Evolutionary conservation across 2,329 filamentous ascomycete genomes (phyloP).

Genomic region (Aulographum hederae): DNA sequence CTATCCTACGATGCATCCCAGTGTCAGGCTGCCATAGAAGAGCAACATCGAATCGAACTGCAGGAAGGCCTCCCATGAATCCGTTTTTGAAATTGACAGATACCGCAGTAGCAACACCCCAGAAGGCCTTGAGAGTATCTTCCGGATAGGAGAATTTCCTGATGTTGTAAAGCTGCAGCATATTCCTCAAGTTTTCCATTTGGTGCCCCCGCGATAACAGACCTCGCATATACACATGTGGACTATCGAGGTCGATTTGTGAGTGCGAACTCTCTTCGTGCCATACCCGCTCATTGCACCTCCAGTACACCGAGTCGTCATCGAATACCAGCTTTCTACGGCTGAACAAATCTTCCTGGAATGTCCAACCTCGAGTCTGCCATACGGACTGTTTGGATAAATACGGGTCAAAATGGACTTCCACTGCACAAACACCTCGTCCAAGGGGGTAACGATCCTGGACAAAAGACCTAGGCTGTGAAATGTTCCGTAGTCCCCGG

Average conservation of each 20-base stretch:
- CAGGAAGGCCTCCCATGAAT: conserved; percentile 9
- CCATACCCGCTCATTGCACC: too few species aligned
- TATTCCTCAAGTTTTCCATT: too few species aligned
- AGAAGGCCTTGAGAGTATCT: conserved; percentile 9
- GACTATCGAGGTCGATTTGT: too few species aligned
- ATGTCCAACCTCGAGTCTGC: neutral
- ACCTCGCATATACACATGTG: too few species aligned
- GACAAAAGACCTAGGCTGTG: neutral
- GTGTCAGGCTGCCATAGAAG: conserved; percentile 7
- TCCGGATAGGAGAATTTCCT: conserved; percentile 8
- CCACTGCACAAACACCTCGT: neutral
- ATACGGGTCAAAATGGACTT: neutral
- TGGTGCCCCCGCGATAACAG: too few species aligned
- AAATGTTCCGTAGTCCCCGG: neutral
- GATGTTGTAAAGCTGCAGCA: too few species aligned
- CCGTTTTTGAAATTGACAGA: conserved; percentile 6
- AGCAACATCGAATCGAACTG: conserved; percentile 9
- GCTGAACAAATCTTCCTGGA: conserved; percentile 1
- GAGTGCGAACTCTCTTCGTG: too few species aligned
- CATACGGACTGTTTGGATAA: neutral
- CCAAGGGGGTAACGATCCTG: neutral
- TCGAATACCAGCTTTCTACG: conserved; percentile 1
- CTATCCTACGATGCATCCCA: neutral
- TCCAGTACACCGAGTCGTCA: neutral
- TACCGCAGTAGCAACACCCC: conserved; percentile 6